Evolutionary conservation across 192 early-diverging fungal genomes (phyloP).

Genomic region (Neocallimastix lanati): DNA sequence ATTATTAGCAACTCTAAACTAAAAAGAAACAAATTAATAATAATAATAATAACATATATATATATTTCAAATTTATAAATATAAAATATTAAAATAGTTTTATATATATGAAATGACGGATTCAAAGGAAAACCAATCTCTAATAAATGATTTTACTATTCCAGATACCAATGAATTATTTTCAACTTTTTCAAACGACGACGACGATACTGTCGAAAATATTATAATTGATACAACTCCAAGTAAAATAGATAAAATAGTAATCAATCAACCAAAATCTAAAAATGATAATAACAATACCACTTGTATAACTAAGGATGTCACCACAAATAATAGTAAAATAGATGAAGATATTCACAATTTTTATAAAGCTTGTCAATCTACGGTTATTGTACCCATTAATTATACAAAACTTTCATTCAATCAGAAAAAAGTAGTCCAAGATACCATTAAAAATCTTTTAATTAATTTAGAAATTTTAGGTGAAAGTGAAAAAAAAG

Average conservation of each 20-base stretch:
- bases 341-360: neutral
- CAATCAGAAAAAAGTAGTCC: neutral
- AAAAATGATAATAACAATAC: neutral
- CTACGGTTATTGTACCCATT: neutral
- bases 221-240: neutral
- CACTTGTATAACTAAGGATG: neutral
- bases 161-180: neutral
- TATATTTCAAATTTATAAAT: no score
- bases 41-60: no score
- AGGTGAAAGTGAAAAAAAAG: neutral
- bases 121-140: neutral
- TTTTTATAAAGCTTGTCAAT: neutral
- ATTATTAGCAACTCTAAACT: no score
- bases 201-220: neutral
- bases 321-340: neutral
- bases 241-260: neutral
- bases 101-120: neutral
- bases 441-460: neutral
- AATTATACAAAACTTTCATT: neutral
- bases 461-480: neutral
- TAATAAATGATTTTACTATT: neutral
- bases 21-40: no score
- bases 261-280: neutral
- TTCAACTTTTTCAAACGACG: neutral
- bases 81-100: no score